Evolutionary conservation across 768 basidiomycete genomes (phyloP).

Genomic region (Tylopilus sp.): DNA sequence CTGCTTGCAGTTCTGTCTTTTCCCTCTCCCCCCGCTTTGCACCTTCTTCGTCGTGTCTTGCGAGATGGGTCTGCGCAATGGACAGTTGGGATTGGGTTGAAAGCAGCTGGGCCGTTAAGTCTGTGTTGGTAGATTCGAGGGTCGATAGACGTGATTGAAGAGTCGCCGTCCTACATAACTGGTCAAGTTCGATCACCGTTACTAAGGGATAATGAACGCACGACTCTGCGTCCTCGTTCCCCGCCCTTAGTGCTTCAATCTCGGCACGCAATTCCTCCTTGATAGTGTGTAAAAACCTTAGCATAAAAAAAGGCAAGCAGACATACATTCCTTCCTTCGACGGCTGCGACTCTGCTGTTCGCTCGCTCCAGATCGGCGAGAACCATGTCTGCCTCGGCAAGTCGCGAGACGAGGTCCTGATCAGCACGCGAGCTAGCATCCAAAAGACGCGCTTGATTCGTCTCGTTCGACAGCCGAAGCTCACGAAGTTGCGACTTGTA

Average conservation of each 20-base stretch:
- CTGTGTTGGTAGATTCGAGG: conserved; percentile 55
- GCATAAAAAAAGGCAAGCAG: not conserved
- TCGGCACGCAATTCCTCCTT: conserved; percentile 97
- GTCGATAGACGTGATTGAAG: conserved; percentile 73
- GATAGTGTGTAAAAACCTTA: not conserved
- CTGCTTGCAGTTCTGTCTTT: conserved; percentile 42
- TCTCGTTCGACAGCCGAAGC: conserved; percentile 86
- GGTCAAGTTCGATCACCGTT: not conserved
- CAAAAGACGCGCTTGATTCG: conserved; percentile 87
- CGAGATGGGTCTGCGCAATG: conserved; percentile 14
- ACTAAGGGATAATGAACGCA: conserved; percentile 33
- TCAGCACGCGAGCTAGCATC: conserved; percentile 93
- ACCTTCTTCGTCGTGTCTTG: conserved; percentile 14
- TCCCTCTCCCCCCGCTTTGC: conserved; percentile 18
- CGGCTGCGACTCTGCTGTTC: conserved; percentile 88
- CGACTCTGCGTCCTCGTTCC: conserved; percentile 68
- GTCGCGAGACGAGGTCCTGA: conserved; percentile 85
- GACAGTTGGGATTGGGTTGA: conserved; percentile 21
- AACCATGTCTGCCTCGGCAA: conserved; percentile 94
- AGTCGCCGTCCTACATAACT: conserved; percentile 12
- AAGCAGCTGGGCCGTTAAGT: conserved; percentile 14
- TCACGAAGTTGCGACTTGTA: conserved; percentile 88
- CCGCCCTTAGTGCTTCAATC: conserved; percentile 85
- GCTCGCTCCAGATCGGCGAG: conserved; percentile 92
- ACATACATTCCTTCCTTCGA: conserved; percentile 88